Evolutionary conservation across 2,329 filamentous ascomycete genomes (phyloP).

Genomic region (Ophiostoma populinum): DNA sequence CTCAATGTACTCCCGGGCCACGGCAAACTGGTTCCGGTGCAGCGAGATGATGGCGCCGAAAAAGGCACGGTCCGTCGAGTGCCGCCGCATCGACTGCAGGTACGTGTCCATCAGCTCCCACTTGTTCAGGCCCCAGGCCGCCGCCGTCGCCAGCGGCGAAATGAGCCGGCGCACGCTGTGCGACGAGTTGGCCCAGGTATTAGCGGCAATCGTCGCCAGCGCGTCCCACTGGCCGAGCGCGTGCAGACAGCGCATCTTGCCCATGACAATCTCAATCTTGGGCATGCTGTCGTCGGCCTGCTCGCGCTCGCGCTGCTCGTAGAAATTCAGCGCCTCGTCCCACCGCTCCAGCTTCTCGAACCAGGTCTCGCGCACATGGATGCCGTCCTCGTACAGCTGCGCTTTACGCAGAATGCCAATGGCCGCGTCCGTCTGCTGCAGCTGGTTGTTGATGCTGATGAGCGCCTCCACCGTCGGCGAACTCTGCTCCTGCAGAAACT

Average conservation of each 20-base stretch:
- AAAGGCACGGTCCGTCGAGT: conserved; percentile 89
- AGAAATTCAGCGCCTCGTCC: conserved; percentile 90
- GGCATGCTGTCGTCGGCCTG: conserved; percentile 36
- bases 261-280: conserved; percentile 93
- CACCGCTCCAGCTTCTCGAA: conserved; percentile 96
- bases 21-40: conserved; percentile 87
- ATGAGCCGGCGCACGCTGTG: conserved; percentile 80
- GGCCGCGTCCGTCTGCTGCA: conserved; percentile 95
- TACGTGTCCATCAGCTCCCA: conserved; percentile 99
- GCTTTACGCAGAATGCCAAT: conserved; percentile 95
- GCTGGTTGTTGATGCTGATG: conserved; percentile 98
- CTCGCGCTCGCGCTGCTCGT: conserved; percentile 68
- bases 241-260: conserved; percentile 97
- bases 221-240: conserved; percentile 96
- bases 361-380: conserved; percentile 94
- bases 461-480: conserved; percentile 88
- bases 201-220: conserved; percentile 71
- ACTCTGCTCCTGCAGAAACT: conserved; percentile 95
- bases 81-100: conserved; percentile 81
- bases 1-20: conserved; percentile 76
- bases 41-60: conserved; percentile 92
- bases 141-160: conserved; percentile 82
- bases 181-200: conserved; percentile 82
- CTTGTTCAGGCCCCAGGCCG: conserved; percentile 88
- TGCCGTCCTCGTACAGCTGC: conserved; percentile 81